A percentile compares a stretch with the other conserved stretches of the same genome.
Conservation (phyloP, 2,329 filamentous ascomycete genomes). For the Aspergillus sp. region DNA sequence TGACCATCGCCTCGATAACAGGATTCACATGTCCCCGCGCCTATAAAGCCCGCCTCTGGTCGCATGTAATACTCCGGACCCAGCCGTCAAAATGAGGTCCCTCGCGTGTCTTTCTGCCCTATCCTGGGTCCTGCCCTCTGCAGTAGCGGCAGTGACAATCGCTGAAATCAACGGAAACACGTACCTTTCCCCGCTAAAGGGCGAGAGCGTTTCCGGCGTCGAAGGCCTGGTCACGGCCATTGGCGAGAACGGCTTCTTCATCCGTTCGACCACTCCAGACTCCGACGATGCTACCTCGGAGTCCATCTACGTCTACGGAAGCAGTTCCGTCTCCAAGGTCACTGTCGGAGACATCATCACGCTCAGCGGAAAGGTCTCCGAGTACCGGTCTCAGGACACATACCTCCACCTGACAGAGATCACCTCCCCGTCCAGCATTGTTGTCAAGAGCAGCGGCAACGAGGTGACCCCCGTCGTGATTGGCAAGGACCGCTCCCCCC, state of each 20-base stretch:
- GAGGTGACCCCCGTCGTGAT: slow-evolving; percentile 63
- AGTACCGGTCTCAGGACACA: slow-evolving; percentile 60
- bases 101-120: slow-evolving; percentile 4
- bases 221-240: slow-evolving; percentile 69
- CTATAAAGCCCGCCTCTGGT: background rate
- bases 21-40: background rate
- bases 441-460: slow-evolving; percentile 59
- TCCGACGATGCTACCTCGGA: slow-evolving; percentile 63
- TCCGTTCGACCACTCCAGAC: slow-evolving; percentile 64
- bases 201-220: slow-evolving; percentile 61
- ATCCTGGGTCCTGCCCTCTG: slow-evolving; percentile 13
- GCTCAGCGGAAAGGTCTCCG: slow-evolving; percentile 63
- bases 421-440: slow-evolving; percentile 58
- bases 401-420: slow-evolving; percentile 71
- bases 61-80: background rate
- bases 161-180: slow-evolving; percentile 68
- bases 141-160: slow-evolving; percentile 53
- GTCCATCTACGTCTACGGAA: slow-evolving; percentile 68
- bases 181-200: slow-evolving; percentile 65
- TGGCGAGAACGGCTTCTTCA: slow-evolving; percentile 64
- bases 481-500: slow-evolving; percentile 62
- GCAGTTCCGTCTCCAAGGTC: slow-evolving; percentile 55
- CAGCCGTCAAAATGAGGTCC: slow-evolving; percentile 15
- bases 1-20: background rate
- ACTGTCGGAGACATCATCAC: slow-evolving; percentile 67